Percentiles rank a stretch among this genome's conserved stretches.
Conservation (phyloP, 768 basidiomycete species). For the Suillus subluteus region DNA sequence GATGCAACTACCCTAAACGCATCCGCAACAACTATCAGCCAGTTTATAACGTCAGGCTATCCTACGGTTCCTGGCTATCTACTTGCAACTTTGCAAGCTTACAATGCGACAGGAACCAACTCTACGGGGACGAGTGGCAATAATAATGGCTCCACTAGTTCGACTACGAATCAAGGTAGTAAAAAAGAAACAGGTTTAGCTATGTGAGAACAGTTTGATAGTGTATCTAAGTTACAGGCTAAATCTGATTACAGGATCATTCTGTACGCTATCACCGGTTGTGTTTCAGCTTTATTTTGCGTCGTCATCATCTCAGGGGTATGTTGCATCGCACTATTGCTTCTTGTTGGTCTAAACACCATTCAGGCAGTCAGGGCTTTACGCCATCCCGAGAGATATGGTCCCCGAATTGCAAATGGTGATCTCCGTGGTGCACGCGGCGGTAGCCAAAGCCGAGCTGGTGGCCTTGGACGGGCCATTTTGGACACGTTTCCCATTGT, state of each 20-base stretch:
- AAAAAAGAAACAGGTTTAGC: constrained; percentile 64
- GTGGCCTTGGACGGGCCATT: constrained; percentile 90
- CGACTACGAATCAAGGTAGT: constrained; percentile 17
- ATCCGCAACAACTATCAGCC: constrained; percentile 45
- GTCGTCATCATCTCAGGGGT: constrained; percentile 86
- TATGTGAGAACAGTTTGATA: constrained; percentile 54
- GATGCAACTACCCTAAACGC: constrained; percentile 67
- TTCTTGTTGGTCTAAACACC: constrained; percentile 14
- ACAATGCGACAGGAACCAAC: constrained; percentile 54
- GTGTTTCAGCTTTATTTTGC: constrained; percentile 83
- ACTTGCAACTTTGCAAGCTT: constrained; percentile 68
- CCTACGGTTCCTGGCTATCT: constrained; percentile 62
- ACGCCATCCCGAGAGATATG: constrained; percentile 90
- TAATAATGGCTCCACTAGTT: constrained; percentile 22
- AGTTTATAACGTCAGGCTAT: constrained; percentile 45
- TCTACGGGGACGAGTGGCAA: constrained; percentile 11
- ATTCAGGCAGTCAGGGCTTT: constrained; percentile 76
- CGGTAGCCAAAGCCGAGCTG: constrained; percentile 65
- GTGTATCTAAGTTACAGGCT: constrained; percentile 10
- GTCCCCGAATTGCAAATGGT: constrained; percentile 57
- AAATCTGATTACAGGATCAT: constrained; percentile 57
- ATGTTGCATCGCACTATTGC: constrained; percentile 29
- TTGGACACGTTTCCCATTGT: constrained; percentile 95
- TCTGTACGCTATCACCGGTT: constrained; percentile 86
- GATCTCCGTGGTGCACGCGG: constrained; percentile 35